Conservation (phyloP, 2,329 filamentous ascomycete species). For the Aspergillus oerlinghausenensis region DNA sequence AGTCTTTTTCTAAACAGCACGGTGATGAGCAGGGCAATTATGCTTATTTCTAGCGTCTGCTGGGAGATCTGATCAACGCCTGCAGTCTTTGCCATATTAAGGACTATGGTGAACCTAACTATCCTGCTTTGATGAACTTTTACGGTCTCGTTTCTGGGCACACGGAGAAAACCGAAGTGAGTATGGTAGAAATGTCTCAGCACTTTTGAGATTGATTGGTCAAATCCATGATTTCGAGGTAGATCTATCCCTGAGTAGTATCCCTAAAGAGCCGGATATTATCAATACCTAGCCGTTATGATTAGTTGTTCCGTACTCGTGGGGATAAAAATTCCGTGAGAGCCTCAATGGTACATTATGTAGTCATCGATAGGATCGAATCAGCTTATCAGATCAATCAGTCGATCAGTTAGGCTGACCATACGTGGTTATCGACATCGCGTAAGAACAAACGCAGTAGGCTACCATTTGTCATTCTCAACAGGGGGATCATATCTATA, state of each 20-base stretch:
- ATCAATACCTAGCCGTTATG: neutral
- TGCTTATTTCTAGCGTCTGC: neutral
- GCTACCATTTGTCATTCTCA: neutral
- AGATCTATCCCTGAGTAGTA: neutral
- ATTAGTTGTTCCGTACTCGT: neutral
- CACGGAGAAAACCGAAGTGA: neutral
- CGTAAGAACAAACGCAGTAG: neutral
- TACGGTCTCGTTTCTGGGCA: neutral
- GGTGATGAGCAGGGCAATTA: neutral
- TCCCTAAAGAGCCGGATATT: neutral
- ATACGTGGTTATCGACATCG: neutral
- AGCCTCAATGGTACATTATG: neutral
- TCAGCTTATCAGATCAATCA: neutral
- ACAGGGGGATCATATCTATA: neutral
- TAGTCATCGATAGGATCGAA: neutral
- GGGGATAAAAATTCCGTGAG: neutral
- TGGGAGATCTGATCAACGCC: neutral
- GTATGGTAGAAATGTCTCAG: neutral
- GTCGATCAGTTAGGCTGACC: neutral
- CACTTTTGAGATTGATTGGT: neutral
- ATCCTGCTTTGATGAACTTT: neutral
- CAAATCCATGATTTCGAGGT: neutral
- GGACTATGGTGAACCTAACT: neutral
- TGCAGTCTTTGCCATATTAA: neutral
- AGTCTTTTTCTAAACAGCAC: neutral